Evolutionary conservation across 2,329 filamentous ascomycete species (phyloP), one percentile per base, ranked within the genome.

Genomic region (Keithomyces neogunnii): DNA sequence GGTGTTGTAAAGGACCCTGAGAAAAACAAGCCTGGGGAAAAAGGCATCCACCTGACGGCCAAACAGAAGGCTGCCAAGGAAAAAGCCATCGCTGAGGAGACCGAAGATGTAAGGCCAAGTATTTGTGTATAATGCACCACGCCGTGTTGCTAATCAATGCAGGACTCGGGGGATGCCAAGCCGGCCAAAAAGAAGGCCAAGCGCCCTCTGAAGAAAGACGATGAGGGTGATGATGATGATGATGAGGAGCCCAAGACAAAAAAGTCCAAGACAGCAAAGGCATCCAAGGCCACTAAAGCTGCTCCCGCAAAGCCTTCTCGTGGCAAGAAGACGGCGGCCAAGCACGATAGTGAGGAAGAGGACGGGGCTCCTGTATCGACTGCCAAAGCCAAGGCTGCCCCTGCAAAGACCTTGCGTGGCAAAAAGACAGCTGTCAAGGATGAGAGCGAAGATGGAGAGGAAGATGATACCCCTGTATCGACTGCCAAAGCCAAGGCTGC

Each of bases 1-100:
- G n/a, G 33, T n/a, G 32, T 11, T 29, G 48, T 48, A 4, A 58
- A 93, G 88, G 88, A 95, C 57, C 73, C 80, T 3, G 85, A 87
- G 62, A 79, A 81, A 70, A 95, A 93, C 64, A 75, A 78, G 26
- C 84, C 80, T 3, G 86, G 86, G 13, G 73, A 76, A 60, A 77
- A 72, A 53, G 85, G 86, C 29, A 88, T 86, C 62, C 82, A 81
- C 52, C 64, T 71, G 50, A 66, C 60, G 29, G 62, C 61, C 38
- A 63, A 62, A 48, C 66, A 72, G 53, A 69, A 61, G 54, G 66
- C 55, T 47, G 69, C 68, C 57, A 64, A 63, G 49, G 60, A 57
- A 40, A 63, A 63, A 54, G 66, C 64, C 13, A 66, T 60, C 13
- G 62, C 60, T 29, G 63, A 55, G 5, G 55, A 52, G 3, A 57